Percentiles rank a stretch among this genome's conserved stretches.
Evolutionary conservation across 1,284 basidiomycete genomes (phyloP).

Genomic region (Microbotryomycetes sp.): DNA sequence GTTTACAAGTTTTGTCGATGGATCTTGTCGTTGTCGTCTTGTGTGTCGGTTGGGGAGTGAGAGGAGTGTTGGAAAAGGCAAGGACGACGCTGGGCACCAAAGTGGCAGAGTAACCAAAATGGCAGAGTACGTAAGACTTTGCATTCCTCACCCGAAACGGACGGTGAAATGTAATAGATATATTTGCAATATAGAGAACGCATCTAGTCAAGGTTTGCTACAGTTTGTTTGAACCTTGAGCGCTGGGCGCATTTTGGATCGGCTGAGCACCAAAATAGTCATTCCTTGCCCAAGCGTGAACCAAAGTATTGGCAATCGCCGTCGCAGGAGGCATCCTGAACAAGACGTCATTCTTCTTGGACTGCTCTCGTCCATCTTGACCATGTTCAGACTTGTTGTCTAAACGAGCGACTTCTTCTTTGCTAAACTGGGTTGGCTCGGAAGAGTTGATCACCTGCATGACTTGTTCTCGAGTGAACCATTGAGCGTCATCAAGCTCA

Average conservation of each 20-base stretch:
- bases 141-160: too few species aligned
- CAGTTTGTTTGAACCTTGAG: neutral
- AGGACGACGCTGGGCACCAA: slow-evolving; percentile 17
- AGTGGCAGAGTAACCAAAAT: neutral
- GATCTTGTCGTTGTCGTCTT: slow-evolving; percentile 12
- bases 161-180: neutral
- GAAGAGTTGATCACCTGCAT: slow-evolving; percentile 55
- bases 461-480: slow-evolving; percentile 72
- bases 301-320: slow-evolving; percentile 63
- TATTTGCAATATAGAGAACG: neutral
- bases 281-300: slow-evolving; percentile 54
- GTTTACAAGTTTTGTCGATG: slow-evolving; percentile 11
- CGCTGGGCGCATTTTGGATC: too few species aligned
- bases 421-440: slow-evolving; percentile 51
- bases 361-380: slow-evolving; percentile 21
- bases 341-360: slow-evolving; percentile 44
- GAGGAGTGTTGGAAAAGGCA: slow-evolving; percentile 10
- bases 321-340: slow-evolving; percentile 61
- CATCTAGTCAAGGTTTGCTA: neutral
- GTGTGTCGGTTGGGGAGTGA: slow-evolving; percentile 21
- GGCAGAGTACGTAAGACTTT: neutral
- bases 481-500: slow-evolving; percentile 88
- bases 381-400: slow-evolving; percentile 42
- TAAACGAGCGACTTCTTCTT: slow-evolving; percentile 56
- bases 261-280: neutral